Conservation (phyloP, 108 stramenopile species). For the Fragilaria crotonensis region DNA sequence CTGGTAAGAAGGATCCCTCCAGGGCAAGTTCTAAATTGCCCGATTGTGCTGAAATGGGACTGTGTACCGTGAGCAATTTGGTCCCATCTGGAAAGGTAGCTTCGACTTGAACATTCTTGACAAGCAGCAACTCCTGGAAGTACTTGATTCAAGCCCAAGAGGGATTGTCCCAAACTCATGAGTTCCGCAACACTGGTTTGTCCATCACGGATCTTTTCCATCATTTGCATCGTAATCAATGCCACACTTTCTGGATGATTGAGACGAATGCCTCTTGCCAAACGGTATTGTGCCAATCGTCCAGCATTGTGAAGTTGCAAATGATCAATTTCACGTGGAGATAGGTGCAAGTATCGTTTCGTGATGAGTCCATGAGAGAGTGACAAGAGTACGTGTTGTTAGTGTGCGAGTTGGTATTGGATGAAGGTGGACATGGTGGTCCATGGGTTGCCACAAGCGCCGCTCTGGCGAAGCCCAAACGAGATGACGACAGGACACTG, state of each 20-base stretch:
- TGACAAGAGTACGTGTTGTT: no score
- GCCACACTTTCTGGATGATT: slow-evolving; percentile 88
- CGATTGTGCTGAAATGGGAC: slow-evolving; percentile 65
- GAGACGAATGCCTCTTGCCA: slow-evolving; percentile 84
- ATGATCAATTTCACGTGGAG: slow-evolving; percentile 87
- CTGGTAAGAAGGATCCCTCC: slow-evolving; percentile 86
- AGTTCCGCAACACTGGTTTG: slow-evolving; percentile 72
- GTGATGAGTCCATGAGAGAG: no score
- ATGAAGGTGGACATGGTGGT: no score
- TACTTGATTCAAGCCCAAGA: slow-evolving; percentile 85
- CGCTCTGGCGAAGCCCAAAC: no score
- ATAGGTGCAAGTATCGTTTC: slow-evolving; percentile 35
- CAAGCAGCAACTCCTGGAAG: slow-evolving; percentile 76
- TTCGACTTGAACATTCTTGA: slow-evolving; percentile 95
- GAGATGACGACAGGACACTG: no score
- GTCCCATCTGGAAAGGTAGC: slow-evolving; percentile 98
- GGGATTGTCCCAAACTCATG: slow-evolving; percentile 74
- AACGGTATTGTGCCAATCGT: slow-evolving; percentile 87
- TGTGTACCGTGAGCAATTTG: slow-evolving; percentile 92
- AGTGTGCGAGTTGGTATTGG: no score
- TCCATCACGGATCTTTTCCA: slow-evolving; percentile 92
- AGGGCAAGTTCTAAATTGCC: slow-evolving; percentile 86
- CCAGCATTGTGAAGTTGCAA: slow-evolving; percentile 81
- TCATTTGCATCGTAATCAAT: slow-evolving; percentile 88
- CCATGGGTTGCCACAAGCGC: no score